Evolutionary conservation across 2,329 filamentous ascomycete genomes (phyloP), one percentile per base, ranked within the genome.

Genomic region (Colletotrichum tamarilloi): DNA sequence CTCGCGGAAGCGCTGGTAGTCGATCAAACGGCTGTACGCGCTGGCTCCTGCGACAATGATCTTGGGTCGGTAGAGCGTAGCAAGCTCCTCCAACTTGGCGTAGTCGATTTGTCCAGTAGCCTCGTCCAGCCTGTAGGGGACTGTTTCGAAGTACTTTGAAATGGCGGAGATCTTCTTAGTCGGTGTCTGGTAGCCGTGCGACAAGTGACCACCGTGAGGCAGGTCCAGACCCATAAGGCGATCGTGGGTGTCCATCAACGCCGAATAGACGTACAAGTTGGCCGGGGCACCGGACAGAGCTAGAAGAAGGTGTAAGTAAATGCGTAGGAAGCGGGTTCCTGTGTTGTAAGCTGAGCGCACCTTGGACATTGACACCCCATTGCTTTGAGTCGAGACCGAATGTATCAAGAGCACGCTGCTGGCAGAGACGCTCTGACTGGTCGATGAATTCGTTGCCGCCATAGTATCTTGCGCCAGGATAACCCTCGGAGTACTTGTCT

Each of bases 401-500:
- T 0, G 96, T 92, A 84, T 97, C 91, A 14, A 98, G 87, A 22
- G 97, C 97, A 79, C 96, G 92, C 81, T 94, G 89, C 85, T 98
- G 97, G 84, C 96, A 98, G 60, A 98, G 87, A 59, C 93, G 88
- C 86, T 98, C 96, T 6, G 96, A 91, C 80, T 95, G 90, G 80
- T 98, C 96, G 80, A 98, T 98, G 83, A 95, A 95, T 84, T 98
- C 94, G 83, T 98, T 98, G 76, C 96, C 96, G 67, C 96, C 96
- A 81, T 98, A 98, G 86, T 98, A 98, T 81, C 96, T 90, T 74
- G 96, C 96, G 69, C 97, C 97, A 38, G 96, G 97, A 80, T 99
- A 99, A 64, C 97, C 97, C 84, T 99, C 97, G 0, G 97, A 98
- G 86, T 99, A 99, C 84, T 99, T 98, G 85, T 98, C 94, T 93